Percentiles rank a stretch among this genome's conserved stretches.
phyloP scores from a whole-genome alignment of 257 asterid species.

The Nicotiana paniculata region DNA sequence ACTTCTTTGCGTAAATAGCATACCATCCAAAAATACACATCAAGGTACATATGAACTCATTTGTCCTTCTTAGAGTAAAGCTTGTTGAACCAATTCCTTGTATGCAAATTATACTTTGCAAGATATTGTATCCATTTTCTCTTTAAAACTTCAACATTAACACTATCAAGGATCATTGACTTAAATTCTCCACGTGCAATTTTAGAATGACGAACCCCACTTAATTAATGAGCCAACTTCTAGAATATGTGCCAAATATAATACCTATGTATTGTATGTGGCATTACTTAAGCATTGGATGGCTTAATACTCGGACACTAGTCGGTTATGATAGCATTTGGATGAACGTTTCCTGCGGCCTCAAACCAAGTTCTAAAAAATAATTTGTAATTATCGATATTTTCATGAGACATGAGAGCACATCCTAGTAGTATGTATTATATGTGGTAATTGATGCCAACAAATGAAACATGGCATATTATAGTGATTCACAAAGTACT shows the following conservation, averaged over 20 bases:
- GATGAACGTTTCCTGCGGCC: neutral
- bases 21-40: no score
- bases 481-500: neutral
- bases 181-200: neutral
- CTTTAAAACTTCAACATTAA: neutral
- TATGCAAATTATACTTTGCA: neutral
- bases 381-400: neutral
- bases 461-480: neutral
- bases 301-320: no score
- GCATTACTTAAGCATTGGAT: neutral
- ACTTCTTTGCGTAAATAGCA: no score
- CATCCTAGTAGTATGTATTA: neutral
- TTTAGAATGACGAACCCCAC: neutral
- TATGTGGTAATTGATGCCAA: no score
- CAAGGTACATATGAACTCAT: no score
- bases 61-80: no score
- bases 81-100: neutral
- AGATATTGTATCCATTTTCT: neutral
- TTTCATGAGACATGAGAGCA: neutral
- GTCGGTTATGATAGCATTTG: no score
- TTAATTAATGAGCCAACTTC: neutral
- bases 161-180: neutral
- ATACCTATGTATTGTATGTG: neutral
- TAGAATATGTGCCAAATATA: neutral
- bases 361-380: neutral